Percentiles rank a stretch among this genome's conserved stretches.
These are phyloP conservation scores for Guillardia theta DNA, from an alignment of 78 protist genomes.

Conservation along the genomic window DNA sequence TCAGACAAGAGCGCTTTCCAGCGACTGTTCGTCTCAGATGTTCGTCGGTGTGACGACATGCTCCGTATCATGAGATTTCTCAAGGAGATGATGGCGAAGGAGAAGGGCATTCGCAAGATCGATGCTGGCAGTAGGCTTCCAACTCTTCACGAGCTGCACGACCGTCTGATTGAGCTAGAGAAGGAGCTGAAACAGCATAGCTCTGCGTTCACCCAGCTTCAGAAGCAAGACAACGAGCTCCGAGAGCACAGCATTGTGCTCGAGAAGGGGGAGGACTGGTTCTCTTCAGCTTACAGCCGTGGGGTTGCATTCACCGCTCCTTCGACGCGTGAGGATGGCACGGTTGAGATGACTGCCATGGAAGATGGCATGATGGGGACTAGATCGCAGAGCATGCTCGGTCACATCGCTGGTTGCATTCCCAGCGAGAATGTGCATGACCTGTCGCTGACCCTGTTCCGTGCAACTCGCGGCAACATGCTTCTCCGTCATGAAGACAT, in stretches of 20 bases:
- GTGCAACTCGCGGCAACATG: constrained; percentile 85
- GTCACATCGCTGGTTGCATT: constrained; percentile 20
- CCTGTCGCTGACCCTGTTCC: background rate
- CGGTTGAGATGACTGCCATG: background rate
- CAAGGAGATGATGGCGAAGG: background rate
- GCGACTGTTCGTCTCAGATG: constrained; percentile 82
- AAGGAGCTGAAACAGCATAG: background rate
- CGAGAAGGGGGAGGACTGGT: background rate
- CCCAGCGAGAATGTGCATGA: background rate
- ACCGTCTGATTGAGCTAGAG: background rate
- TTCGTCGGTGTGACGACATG: constrained; percentile 87
- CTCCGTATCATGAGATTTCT: constrained; percentile 73
- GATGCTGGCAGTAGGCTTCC: background rate
- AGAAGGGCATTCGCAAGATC: background rate
- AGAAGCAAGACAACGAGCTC: background rate
- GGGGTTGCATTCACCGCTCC: background rate
- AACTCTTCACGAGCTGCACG: background rate
- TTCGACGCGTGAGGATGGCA: background rate
- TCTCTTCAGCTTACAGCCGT: background rate
- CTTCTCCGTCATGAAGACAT: constrained; percentile 46
- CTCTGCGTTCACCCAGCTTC: background rate
- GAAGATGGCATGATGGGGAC: background rate
- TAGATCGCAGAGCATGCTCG: background rate
- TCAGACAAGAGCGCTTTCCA: constrained; percentile 75
- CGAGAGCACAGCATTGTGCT: background rate